These are phyloP conservation scores for Scheffersomyces ergatensis DNA, from an alignment of 805 yeast species.

Conservation along the genomic window DNA sequence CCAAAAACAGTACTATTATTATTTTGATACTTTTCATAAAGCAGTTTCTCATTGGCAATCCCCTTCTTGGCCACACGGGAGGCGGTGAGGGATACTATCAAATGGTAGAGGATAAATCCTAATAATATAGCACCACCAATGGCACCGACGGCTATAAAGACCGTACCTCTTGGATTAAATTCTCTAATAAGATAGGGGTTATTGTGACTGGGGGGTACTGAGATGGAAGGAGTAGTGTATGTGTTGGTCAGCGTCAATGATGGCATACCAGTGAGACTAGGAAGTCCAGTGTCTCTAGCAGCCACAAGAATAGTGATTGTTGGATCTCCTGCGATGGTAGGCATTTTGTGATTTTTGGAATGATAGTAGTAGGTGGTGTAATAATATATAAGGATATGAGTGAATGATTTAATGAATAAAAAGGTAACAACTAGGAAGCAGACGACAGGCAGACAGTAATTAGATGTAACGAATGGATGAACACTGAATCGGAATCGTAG, in stretches of 20 bases:
- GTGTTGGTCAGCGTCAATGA: conserved; percentile 9
- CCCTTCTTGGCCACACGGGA: conserved; percentile 51
- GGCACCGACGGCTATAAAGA: conserved; percentile 78
- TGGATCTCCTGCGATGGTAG: no score
- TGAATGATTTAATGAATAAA: no score
- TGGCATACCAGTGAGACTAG: conserved; percentile 5
- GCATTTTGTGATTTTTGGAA: no score
- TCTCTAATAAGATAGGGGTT: conserved; percentile 65
- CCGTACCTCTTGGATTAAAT: conserved; percentile 67
- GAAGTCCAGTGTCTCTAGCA: conserved; percentile 3
- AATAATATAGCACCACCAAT: conserved; percentile 59
- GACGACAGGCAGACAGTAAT: no score
- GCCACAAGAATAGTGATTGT: background rate
- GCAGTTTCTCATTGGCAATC: conserved; percentile 26
- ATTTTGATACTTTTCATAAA: conserved; percentile 30
- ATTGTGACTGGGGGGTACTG: conserved; percentile 54
- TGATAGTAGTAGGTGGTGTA: no score
- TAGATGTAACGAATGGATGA: no score
- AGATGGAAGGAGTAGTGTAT: conserved; percentile 46
- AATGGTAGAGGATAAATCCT: conserved; percentile 51
- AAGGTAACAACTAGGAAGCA: no score
- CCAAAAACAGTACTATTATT: conserved; percentile 26
- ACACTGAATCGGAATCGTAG: no score
- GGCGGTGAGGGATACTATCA: conserved; percentile 46
- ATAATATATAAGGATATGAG: no score